Base-by-base conservation (phyloP, 2,329 filamentous ascomycete genomes). In the Botrytis sinoallii region DNA sequence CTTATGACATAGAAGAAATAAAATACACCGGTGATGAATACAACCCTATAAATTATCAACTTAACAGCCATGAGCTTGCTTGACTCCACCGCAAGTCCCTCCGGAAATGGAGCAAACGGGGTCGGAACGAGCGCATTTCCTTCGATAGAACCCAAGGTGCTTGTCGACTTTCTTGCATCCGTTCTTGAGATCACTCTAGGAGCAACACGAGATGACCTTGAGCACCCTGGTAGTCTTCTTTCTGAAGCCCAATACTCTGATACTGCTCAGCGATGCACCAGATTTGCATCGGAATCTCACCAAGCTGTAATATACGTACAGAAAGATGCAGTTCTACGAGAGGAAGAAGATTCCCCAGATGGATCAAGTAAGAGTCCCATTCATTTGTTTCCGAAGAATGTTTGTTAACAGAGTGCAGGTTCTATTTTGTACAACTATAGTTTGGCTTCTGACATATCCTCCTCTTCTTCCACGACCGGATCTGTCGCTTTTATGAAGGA, bases 201-300 rank as follows among this genome's bases (percentile, higher is more conserved):
- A 77, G 92, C 93, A 78, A 89, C 89, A 73, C 90, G 90, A 81
- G 86, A 89, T 76, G 95, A 99, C 81, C 89, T 99, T 72, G 90
- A 95, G 82, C 88, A 89, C 76, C 85, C 90, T 25, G 94, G 93
- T 76, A 98, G 93, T 85, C 86, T 99, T 83, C 87, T 99, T 75
- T 94, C 94, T 74, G 87, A 90, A 79, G 84, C 86, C 73, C 89
- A 88, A 78, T 88, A 93, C 78, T 85, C 87, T 71, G 95, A 98
- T 79, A 98, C 96, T 10, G 85, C 97, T 73, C 91, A 94, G 81
- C 89, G 94, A 85, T 98, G 95, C 83, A 90, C 90, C 77, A 92
- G 95, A 79, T 98, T 98, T 83, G 94, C 94, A 74, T 90, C 91
- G 75, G 97, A 99, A 83, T 88, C 92, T 74, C 94, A 97, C 84